Evolutionary conservation across 1,284 basidiomycete genomes (phyloP), one percentile per base, ranked within the genome.

Genomic region (Agaricales sp.): DNA sequence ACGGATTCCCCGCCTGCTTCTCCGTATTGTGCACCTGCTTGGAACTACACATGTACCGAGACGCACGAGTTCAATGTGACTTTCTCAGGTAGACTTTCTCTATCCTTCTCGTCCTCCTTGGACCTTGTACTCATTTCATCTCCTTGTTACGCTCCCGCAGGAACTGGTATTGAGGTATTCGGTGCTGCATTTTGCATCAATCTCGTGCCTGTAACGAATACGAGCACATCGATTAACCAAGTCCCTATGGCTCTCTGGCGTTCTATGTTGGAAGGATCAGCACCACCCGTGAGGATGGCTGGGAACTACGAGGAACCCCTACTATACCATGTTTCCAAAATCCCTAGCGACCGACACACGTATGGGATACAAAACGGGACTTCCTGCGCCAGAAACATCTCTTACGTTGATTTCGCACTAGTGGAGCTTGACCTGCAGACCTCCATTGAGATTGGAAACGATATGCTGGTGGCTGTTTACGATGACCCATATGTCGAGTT

Each of bases 81-180:
- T 8, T 35, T 35, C 30, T 11, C 8, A n/a, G 30, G 30, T 35
- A 35, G n/a, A n/a, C n/a, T n/a, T n/a, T n/a, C n/a, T n/a, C n/a
- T n/a, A n/a, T n/a, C n/a, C n/a, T n/a, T n/a, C n/a, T 35, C 30
- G n/a, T 11, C 30, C 8, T 35, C 8, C 30, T n/a, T 35, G n/a
- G 30, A 35, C n/a, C 8, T 35, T 35, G 30, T 35, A 8, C 30
- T n/a, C 30, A 11, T n/a, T n/a, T 11, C 11, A 8, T 11, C 8
- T 11, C 11, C 30, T 35, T 8, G n/a, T 35, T n/a, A 8, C 30
- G 30, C 8, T 35, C n/a, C n/a, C 41, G 20, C 41, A 21, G 41
- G 41, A 16, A 21, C 41, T 18, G 62, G 63, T 13, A 63, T 64
- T 2, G 56, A 61, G 61, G 30, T 35, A n/a, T 35, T 35, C 30